These are phyloP conservation scores for Rhynchosporium graminicola DNA, from an alignment of 2,329 filamentous ascomycete species.

Conservation along the genomic window DNA sequence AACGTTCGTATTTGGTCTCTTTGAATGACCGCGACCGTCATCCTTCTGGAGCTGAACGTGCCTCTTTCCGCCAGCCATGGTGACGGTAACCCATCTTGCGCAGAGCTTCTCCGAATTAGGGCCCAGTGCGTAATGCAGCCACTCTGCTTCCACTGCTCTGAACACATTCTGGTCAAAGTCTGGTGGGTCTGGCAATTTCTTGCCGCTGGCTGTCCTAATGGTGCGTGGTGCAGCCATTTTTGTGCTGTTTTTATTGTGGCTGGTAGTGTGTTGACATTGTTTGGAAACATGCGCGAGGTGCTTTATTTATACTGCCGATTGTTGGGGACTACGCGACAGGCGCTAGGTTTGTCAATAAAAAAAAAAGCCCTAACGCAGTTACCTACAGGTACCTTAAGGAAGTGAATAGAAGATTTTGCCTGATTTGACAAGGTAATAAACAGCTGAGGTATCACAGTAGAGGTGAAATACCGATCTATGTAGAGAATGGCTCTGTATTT, in stretches of 20 bases:
- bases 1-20: neutral
- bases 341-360: too few relatives aligned
- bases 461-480: too few relatives aligned
- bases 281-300: too few relatives aligned
- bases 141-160: neutral
- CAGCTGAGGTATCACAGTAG: too few relatives aligned
- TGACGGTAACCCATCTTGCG: constrained; percentile 5
- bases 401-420: too few relatives aligned
- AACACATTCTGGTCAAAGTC: neutral
- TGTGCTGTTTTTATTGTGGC: neutral
- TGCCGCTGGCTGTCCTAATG: neutral
- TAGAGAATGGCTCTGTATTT: too few relatives aligned
- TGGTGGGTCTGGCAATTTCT: neutral
- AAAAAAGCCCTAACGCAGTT: too few relatives aligned
- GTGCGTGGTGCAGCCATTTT: neutral
- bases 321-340: too few relatives aligned
- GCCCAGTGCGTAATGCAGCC: neutral
- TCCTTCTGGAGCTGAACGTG: constrained; percentile 8
- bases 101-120: neutral
- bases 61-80: neutral
- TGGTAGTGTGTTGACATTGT: neutral
- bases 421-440: too few relatives aligned
- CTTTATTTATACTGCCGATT: too few relatives aligned
- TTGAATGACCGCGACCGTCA: neutral
- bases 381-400: too few relatives aligned